phyloP scores from a whole-genome alignment of 805 yeast species.

The Candida berthetii region DNA sequence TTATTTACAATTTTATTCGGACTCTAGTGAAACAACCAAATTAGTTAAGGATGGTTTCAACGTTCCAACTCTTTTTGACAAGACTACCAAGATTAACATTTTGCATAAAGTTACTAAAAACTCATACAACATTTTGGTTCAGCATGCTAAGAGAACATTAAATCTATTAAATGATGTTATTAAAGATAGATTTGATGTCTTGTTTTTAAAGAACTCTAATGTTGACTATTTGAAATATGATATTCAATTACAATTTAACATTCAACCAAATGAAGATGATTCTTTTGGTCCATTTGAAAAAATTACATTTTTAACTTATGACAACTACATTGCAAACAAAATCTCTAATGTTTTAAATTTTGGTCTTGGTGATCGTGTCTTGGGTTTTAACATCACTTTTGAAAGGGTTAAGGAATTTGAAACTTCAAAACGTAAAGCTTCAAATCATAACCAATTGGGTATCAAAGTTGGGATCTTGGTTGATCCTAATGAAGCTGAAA shows the following conservation, averaged over 20 bases:
- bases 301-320: constrained; percentile 64
- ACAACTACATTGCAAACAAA: constrained; percentile 57
- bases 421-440: constrained; percentile 47
- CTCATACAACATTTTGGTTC: constrained; percentile 55
- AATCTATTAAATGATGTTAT: constrained; percentile 69
- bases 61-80: constrained; percentile 73
- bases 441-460: constrained; percentile 20
- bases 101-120: constrained; percentile 74
- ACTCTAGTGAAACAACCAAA: constrained; percentile 25
- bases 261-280: constrained; percentile 34
- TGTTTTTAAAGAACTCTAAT: constrained; percentile 60
- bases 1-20: constrained; percentile 60
- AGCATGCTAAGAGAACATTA: constrained; percentile 65
- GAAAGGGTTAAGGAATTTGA: constrained; percentile 24
- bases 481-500: constrained; percentile 70
- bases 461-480: constrained; percentile 59
- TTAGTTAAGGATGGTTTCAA: constrained; percentile 54
- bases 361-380: constrained; percentile 48
- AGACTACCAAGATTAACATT: constrained; percentile 68
- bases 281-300: constrained; percentile 66
- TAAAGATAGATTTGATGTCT: constrained; percentile 73
- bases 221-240: constrained; percentile 60
- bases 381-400: constrained; percentile 26
- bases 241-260: constrained; percentile 38
- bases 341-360: constrained; percentile 48